A percentile compares a stretch with the other conserved stretches of the same genome.
Evolutionary conservation across 495 filamentous ascomycete genomes (phyloP).

Genomic region (Polyplosphaeria fusca): DNA sequence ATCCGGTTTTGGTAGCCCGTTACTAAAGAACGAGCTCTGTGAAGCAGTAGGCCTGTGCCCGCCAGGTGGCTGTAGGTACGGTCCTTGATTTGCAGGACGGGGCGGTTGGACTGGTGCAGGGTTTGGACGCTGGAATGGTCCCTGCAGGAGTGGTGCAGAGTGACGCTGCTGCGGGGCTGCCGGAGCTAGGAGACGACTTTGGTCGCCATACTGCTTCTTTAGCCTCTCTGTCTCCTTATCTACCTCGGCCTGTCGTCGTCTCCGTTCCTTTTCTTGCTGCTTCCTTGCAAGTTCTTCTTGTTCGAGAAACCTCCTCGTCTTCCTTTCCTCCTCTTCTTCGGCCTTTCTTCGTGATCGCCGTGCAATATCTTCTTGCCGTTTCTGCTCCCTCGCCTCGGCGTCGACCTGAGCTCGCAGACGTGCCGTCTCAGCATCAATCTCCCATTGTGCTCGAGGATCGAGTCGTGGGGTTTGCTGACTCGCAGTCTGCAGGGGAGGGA

Average conservation of each 20-base stretch:
- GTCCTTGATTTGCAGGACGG: constrained; percentile 14
- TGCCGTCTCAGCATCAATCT: constrained; percentile 62
- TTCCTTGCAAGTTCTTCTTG: constrained; percentile 52
- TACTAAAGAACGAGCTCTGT: constrained; percentile 29
- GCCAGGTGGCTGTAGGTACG: constrained; percentile 27
- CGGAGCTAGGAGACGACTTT: constrained; percentile 25
- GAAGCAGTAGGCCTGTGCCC: constrained; percentile 9
- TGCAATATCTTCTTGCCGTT: constrained; percentile 18
- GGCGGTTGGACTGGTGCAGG: constrained; percentile 9
- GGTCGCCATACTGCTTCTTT: constrained; percentile 65
- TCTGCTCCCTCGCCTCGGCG: constrained; percentile 54
- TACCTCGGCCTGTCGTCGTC: constrained; percentile 66
- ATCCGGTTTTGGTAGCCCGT: constrained; percentile 14
- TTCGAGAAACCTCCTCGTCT: constrained; percentile 49
- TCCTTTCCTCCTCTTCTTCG: constrained; percentile 26
- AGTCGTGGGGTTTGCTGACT: constrained; percentile 34
- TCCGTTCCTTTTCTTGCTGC: constrained; percentile 51
- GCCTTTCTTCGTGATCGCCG: constrained; percentile 18
- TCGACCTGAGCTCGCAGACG: constrained; percentile 64
- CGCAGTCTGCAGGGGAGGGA: constrained; percentile 35
- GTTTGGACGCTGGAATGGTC: constrained; percentile 1
- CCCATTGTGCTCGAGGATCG: constrained; percentile 55
- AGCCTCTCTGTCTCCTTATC: constrained; percentile 83
- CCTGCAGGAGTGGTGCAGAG: constrained; percentile 24
- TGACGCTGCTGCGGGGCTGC: constrained; percentile 17